Evolutionary conservation across 1,284 basidiomycete genomes (phyloP).

Genomic region (Leccinum subrobustum): DNA sequence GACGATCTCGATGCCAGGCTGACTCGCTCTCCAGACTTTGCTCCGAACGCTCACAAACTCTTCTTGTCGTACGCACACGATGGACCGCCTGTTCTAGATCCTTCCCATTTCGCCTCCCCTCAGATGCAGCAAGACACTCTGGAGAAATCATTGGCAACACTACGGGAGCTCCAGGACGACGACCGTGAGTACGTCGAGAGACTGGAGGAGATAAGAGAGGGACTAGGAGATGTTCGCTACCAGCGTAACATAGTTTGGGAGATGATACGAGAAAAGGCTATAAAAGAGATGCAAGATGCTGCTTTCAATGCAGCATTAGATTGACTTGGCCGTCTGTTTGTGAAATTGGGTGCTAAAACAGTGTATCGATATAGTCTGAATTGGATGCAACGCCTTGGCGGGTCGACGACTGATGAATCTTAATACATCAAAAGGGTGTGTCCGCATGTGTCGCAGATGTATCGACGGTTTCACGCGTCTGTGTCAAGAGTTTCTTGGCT

Average conservation of each 20-base stretch:
- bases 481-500: not conserved
- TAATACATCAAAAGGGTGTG: not conserved
- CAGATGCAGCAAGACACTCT: constrained; percentile 65
- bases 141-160: constrained; percentile 66
- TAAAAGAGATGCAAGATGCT: constrained; percentile 69
- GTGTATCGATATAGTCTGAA: constrained; percentile 2
- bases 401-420: not conserved
- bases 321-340: constrained; percentile 9
- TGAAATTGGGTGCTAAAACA: not conserved
- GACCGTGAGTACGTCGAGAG: constrained; percentile 79
- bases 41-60: constrained; percentile 61
- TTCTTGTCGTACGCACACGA: constrained; percentile 54
- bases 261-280: constrained; percentile 64
- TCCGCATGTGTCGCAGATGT: not conserved
- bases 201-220: constrained; percentile 75
- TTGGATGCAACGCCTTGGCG: constrained; percentile 1
- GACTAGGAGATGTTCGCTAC: constrained; percentile 63
- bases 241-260: constrained; percentile 74
- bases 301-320: constrained; percentile 44
- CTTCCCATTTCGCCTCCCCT: constrained; percentile 59
- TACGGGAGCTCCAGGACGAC: constrained; percentile 79
- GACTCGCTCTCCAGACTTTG: constrained; percentile 62
- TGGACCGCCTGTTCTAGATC: constrained; percentile 47
- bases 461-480: not conserved
- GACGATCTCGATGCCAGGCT: constrained; percentile 52